Percentiles rank a stretch among this genome's conserved stretches.
phyloP scores from a whole-genome alignment of 805 yeast genomes.

The Candida endomychidarum region DNA sequence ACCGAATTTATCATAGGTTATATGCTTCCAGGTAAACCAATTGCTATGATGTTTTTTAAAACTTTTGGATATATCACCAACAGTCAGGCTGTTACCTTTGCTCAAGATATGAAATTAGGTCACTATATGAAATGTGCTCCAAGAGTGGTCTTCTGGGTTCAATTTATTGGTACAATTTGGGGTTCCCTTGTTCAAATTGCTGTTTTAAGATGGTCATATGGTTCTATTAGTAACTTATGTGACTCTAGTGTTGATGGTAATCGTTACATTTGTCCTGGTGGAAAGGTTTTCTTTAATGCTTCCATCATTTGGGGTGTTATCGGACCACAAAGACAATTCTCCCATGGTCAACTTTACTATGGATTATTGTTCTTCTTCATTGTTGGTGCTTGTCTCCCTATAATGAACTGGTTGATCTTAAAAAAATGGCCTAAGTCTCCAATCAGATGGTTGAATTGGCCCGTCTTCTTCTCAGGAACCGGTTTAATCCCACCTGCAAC shows the following conservation, averaged over 20 bases:
- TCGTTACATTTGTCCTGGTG: constrained; percentile 42
- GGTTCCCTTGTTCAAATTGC: constrained; percentile 40
- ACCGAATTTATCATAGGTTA: constrained; percentile 38
- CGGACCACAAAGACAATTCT: constrained; percentile 21
- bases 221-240: constrained; percentile 34
- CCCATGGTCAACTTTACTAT: constrained; percentile 21
- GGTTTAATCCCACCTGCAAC: constrained; percentile 75
- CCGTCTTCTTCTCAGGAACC: constrained; percentile 45
- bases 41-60: constrained; percentile 49
- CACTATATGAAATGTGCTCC: constrained; percentile 65
- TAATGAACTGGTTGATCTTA: constrained; percentile 37
- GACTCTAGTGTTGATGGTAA: constrained; percentile 24
- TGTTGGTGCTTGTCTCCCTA: constrained; percentile 37
- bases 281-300: constrained; percentile 42
- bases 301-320: constrained; percentile 46
- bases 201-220: constrained; percentile 43
- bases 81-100: constrained; percentile 55
- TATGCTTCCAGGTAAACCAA: constrained; percentile 37
- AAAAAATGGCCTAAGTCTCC: constrained; percentile 41
- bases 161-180: constrained; percentile 42
- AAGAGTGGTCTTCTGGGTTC: constrained; percentile 49
- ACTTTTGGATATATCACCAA: constrained; percentile 57
- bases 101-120: constrained; percentile 59
- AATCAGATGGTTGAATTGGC: constrained; percentile 17
- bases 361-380: constrained; percentile 39